Evolutionary conservation across 306 rosid species (phyloP), one percentile per base, ranked within the genome.

Genomic region (Inga leiocalycina): DNA sequence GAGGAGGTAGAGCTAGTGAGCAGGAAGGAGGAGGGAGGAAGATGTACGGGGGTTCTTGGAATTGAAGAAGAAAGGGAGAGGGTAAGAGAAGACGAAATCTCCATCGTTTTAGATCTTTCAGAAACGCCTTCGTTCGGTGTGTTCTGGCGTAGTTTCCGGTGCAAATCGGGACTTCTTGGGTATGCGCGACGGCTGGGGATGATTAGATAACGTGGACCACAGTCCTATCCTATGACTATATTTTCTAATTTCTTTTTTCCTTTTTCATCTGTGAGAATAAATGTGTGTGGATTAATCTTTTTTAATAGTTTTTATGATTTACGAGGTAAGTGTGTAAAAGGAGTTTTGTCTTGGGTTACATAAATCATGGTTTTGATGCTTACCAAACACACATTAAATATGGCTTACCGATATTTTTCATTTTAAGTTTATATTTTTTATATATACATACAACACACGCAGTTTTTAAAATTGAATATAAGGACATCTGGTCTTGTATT

Each of bases 1-100:
- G 59, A 0, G 22, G 78, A 70, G 85, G 75, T 65, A 44, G 69
- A 84, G 71, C 76, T 82, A 62, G 79, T 35, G 79, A 85, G 30
- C 76, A 85, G 78, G 77, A 90, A 81, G 56, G 95, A 92, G 19
- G 89, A 89, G 8, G 73, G 67, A 54, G 89, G 78, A 64, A 80
- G 87, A 16, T 65, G 76, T 37, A 68, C 37, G 32, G 85, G 74
- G 52, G 85, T 54, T 52, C 59, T 84, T 13, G 91, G 88, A 62
- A 84, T 73, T 46, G 86, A 80, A 71, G 88, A 82, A 64, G 91
- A 78, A 30, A 83, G 77, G 80, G 94, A 86, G 71, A 88, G 78
- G 81, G 91, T 78, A 24, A 80, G 14, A 56, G 92, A 85, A 56
- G 96, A 84, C 41, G 78, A 17, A n/a, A 86, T 79, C 88, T 86